Evolutionary conservation across 73 alveolate genomes (phyloP).

Genomic region (Paramecium biaurelia): DNA sequence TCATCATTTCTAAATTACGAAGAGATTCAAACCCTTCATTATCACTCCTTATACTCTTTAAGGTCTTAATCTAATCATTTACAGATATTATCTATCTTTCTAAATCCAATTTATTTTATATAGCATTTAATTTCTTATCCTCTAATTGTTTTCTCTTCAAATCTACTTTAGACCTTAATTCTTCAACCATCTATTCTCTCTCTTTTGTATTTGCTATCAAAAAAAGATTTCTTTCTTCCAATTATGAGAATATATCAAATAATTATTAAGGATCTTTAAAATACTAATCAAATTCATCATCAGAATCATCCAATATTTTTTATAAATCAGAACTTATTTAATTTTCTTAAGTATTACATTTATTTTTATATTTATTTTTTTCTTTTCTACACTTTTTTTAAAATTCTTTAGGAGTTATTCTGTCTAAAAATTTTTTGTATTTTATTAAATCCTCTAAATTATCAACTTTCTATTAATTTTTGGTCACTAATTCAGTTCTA

Average conservation of each 20-base stretch:
- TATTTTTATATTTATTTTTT: neutral
- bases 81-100: neutral
- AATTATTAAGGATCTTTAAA: constrained; percentile 37
- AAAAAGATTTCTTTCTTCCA: constrained; percentile 48
- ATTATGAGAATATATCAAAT: neutral
- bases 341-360: neutral
- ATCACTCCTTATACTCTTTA: neutral
- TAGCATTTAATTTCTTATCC: neutral
- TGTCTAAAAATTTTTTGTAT: constrained; percentile 48
- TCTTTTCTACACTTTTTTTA: neutral
- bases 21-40: neutral
- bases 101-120: neutral
- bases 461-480: constrained; percentile 36
- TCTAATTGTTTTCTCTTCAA: neutral
- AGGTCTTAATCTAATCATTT: neutral
- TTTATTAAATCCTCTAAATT: constrained; percentile 36
- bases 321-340: constrained; percentile 6
- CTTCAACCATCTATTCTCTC: constrained; percentile 48
- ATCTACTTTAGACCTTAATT: neutral
- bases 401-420: constrained; percentile 54
- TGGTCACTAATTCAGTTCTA: constrained; percentile 32
- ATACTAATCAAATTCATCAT: constrained; percentile 46
- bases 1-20: neutral
- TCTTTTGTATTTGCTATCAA: constrained; percentile 38
- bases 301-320: constrained; percentile 48